Evolutionary conservation across 139 green algal species (phyloP).

Genomic region (Tetraselmis chui): DNA sequence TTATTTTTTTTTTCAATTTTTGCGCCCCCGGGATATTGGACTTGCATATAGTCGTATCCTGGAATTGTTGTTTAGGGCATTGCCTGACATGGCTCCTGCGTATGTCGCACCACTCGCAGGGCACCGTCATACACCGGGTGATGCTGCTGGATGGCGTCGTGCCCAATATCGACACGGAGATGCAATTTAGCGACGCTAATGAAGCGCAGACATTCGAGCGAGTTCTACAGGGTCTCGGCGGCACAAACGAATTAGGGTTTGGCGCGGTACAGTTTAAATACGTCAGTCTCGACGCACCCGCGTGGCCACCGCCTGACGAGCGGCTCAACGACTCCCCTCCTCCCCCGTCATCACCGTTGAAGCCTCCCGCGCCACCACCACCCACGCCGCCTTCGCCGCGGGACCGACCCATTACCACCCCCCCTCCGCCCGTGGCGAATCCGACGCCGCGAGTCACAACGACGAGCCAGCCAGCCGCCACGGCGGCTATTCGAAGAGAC

Average conservation of each 20-base stretch:
- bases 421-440: background rate
- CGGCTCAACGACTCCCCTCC: background rate
- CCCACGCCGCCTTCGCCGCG: background rate
- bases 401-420: too few species aligned
- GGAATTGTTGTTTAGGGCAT: too few species aligned
- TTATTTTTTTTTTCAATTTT: background rate
- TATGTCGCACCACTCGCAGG: too few species aligned
- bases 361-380: background rate
- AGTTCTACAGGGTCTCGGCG: background rate
- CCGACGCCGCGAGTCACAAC: background rate
- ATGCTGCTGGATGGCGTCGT: background rate
- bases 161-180: background rate
- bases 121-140: background rate
- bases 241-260: background rate
- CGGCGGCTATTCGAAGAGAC: too few species aligned
- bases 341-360: too few species aligned
- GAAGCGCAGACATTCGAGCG: background rate
- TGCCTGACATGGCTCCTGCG: too few species aligned
- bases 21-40: too few species aligned
- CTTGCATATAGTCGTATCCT: too few species aligned
- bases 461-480: background rate
- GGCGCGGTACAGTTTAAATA: background rate
- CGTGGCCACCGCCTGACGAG: background rate
- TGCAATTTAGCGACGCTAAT: background rate
- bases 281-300: background rate